Evolutionary conservation across 1,284 basidiomycete species (phyloP).

Genomic region (Mycosarcoma mackinlayi): DNA sequence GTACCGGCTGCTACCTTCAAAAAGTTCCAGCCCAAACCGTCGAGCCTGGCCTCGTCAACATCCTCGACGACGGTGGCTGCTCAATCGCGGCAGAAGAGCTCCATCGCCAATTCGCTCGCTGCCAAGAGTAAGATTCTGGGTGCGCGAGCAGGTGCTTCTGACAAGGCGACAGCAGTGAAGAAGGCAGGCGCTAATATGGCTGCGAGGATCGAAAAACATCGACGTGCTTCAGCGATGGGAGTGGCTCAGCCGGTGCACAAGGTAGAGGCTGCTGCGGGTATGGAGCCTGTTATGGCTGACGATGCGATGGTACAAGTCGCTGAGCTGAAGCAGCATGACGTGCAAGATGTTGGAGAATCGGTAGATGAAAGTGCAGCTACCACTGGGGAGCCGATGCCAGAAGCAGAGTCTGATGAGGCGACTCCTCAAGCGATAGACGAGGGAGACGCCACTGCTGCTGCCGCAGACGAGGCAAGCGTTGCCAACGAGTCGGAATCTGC

Average conservation of each 20-base stretch:
- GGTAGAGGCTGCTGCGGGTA: background rate
- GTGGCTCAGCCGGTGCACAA: background rate
- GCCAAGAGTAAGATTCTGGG: constrained; percentile 35
- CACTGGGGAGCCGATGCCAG: too few species aligned
- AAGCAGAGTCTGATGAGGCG: too few species aligned
- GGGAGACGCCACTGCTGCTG: too few species aligned
- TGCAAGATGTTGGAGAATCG: too few species aligned
- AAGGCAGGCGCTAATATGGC: constrained; percentile 16
- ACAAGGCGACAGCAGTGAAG: constrained; percentile 13
- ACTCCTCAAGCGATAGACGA: too few species aligned
- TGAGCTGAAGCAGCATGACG: too few species aligned
- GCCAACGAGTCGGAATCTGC: background rate
- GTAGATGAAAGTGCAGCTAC: too few species aligned
- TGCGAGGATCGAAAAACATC: constrained; percentile 11
- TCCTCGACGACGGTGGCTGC: background rate
- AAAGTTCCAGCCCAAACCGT: constrained; percentile 30
- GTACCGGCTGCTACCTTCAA: constrained; percentile 22
- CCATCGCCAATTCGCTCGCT: constrained; percentile 17
- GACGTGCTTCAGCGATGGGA: constrained; percentile 9
- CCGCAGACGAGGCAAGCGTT: background rate
- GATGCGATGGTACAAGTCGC: too few species aligned
- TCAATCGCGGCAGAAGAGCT: constrained; percentile 15
- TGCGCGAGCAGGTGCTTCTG: constrained; percentile 1
- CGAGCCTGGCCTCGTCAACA: constrained; percentile 4
- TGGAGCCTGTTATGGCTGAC: too few species aligned